These are phyloP conservation scores for Flagelloscypha sp. DNA, from an alignment of 768 basidiomycete genomes.

Conservation along the genomic window DNA sequence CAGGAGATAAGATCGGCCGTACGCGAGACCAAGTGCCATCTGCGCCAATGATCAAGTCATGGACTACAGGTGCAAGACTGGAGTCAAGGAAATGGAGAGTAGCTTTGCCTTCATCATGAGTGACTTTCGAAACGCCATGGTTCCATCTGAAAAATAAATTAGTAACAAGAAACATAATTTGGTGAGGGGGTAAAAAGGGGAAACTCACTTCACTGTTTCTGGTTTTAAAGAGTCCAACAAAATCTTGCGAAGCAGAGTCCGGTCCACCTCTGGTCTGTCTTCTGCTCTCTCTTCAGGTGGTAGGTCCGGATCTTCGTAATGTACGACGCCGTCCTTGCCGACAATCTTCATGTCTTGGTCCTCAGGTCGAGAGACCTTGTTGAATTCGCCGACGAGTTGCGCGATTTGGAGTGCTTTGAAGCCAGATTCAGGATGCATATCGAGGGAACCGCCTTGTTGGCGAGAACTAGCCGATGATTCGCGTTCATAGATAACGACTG, in stretches of 20 bases:
- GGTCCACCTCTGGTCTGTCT: slow-evolving; percentile 21
- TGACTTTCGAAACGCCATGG: slow-evolving; percentile 11
- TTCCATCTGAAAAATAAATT: slow-evolving; percentile 18
- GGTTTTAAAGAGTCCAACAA: slow-evolving; percentile 18
- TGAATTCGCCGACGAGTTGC: neutral
- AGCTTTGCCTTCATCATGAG: slow-evolving; percentile 7
- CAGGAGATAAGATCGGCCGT: slow-evolving; percentile 23
- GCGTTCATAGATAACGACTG: neutral
- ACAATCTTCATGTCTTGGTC: no score
- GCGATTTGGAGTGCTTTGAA: neutral
- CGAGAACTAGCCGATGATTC: neutral
- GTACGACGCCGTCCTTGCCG: no score
- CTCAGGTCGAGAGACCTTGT: neutral
- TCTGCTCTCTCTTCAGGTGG: no score
- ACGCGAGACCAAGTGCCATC: slow-evolving; percentile 33
- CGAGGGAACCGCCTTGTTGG: neutral
- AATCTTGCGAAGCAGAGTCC: slow-evolving; percentile 16
- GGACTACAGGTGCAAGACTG: neutral
- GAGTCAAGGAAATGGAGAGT: slow-evolving; percentile 4
- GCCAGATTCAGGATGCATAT: neutral
- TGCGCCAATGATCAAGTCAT: slow-evolving; percentile 24
- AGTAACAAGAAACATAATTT: no score
- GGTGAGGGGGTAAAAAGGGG: no score
- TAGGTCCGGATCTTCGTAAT: no score
- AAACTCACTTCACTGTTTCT: slow-evolving; percentile 8